A percentile compares a stretch with the other conserved stretches of the same genome.
These are phyloP conservation scores for Sporothrix luriei DNA, from an alignment of 2,329 filamentous ascomycete genomes.

Conservation along the genomic window DNA sequence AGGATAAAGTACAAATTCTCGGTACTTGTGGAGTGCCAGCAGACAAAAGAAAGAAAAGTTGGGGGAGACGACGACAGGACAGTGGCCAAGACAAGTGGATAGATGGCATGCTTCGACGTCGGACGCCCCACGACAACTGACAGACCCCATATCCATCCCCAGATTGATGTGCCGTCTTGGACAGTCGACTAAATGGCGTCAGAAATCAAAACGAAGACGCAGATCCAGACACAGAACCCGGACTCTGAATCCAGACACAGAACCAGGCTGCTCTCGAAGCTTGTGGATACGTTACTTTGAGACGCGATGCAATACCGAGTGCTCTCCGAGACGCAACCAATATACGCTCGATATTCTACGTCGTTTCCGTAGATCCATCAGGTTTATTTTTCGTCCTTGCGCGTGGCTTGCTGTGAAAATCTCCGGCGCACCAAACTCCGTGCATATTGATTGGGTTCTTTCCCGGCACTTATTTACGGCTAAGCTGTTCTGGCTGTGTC, in stretches of 20 bases:
- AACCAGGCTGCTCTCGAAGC: neutral
- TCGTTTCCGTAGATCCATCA: too few relatives aligned
- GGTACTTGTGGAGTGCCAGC: slow-evolving; percentile 8
- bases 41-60: neutral
- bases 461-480: neutral
- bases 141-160: neutral
- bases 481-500: neutral
- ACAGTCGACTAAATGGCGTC: neutral
- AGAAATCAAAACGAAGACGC: neutral
- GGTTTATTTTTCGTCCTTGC: too few relatives aligned
- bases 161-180: slow-evolving; percentile 12
- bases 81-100: neutral
- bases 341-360: neutral
- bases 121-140: neutral
- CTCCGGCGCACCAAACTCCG: neutral
- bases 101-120: too few relatives aligned
- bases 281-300: neutral
- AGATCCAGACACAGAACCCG: neutral
- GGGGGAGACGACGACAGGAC: neutral
- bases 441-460: neutral
- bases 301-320: neutral
- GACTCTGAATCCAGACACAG: neutral
- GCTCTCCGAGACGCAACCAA: neutral
- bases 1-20: slow-evolving; percentile 12
- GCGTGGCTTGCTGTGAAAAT: neutral